A percentile compares a stretch with the other conserved stretches of the same genome.
phyloP scores from a whole-genome alignment of 306 rosid species.

The Biancaea sappan region DNA sequence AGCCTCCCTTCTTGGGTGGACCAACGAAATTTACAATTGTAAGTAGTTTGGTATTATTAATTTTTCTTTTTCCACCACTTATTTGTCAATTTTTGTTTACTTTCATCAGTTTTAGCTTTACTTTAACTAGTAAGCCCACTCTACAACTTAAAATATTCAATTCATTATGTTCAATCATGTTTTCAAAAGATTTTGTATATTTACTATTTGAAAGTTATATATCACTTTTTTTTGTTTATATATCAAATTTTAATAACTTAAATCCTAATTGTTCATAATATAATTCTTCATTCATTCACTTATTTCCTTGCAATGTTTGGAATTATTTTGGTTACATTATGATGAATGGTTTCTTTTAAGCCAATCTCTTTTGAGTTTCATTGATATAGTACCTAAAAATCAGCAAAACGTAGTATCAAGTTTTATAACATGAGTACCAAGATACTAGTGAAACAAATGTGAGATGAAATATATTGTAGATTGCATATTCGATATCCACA shows the following conservation, averaged over 20 bases:
- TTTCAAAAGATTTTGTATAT: conserved; percentile 5
- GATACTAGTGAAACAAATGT: neutral
- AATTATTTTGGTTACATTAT: neutral
- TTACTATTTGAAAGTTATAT: neutral
- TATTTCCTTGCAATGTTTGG: neutral
- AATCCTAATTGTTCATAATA: neutral
- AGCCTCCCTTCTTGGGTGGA: conserved; percentile 79
- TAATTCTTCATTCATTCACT: neutral
- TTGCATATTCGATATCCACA: neutral
- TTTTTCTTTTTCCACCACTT: neutral
- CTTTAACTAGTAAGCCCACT: neutral
- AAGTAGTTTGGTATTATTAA: conserved; percentile 26
- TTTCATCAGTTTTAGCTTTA: neutral
- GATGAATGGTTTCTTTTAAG: neutral
- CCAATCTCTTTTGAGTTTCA: neutral
- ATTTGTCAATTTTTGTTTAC: neutral
- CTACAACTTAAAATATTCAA: neutral
- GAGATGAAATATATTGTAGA: neutral
- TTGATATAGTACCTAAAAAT: neutral
- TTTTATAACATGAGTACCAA: neutral
- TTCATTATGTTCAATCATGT: neutral
- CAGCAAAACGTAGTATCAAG: conserved; percentile 7
- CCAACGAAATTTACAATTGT: conserved; percentile 55
- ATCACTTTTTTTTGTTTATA: neutral
- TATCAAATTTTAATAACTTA: neutral